Evolutionary conservation across 805 yeast genomes (phyloP), one percentile per base, ranked within the genome.

Genomic region (Nakazawaea sp.): DNA sequence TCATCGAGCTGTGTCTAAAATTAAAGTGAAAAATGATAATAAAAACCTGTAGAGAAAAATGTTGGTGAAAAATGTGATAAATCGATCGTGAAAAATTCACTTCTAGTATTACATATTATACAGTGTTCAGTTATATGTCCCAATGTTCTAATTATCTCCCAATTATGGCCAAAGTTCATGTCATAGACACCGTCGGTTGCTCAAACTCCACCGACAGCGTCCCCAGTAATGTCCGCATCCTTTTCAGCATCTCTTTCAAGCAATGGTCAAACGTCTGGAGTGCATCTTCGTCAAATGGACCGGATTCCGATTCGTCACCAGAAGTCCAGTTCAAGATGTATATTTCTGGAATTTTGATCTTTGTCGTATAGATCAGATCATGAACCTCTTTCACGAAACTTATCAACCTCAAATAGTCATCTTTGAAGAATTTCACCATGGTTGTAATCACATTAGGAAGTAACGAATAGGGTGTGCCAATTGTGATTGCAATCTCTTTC

Each of bases 351-450:
- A 39, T 17, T 6, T 18, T 12, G 12, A 39, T 9, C 9, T 18
- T 26, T 2, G 37, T 7, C 9, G 12, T 13, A 18, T 39, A 39
- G 3, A 39, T 4, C 13, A 15, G 18, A n/a, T 12, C 17, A 18
- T 39, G 42, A 10, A 39, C 24, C 6, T 26, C 21, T 15, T 21
- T 20, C 11, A 34, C 18, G 26, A 39, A 39, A 3, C 19, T 4
- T 11, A 39, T 31, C 30, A 39, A 34, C 25, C 38, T 26, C 18
- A 33, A 11, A 18, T 33, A 34, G 23, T 39, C 42, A 13, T 39
- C 30, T 9, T 25, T 13, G 35, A 39, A 39, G 21, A 39, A 39
- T 13, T 20, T 30, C 13, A 29, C 4, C 16, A 39, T 34, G 2
- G 27, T 27, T 12, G n/a, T n/a, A 8, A 34, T 15, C 4, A 31